Percentiles rank a stretch among this genome's conserved stretches.
phyloP scores from a whole-genome alignment of 176 grass and related monocot genomes.

The Oryza longistaminata region DNA sequence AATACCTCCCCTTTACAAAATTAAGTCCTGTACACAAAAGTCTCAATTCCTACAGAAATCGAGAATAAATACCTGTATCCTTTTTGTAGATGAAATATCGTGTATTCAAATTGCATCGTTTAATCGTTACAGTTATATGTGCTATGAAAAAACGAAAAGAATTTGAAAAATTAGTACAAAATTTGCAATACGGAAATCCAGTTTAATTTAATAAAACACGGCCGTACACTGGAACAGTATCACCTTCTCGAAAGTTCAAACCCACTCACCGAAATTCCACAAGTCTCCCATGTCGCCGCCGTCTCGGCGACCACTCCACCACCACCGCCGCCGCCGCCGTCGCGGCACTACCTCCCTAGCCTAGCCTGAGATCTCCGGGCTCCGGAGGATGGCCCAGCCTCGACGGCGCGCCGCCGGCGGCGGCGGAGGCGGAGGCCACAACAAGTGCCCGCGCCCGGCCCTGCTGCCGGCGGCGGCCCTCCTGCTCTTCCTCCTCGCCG shows the following conservation, averaged over 20 bases:
- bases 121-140: too few species aligned
- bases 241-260: conserved; percentile 12
- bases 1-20: neutral
- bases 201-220: neutral
- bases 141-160: neutral
- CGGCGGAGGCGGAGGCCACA: conserved; percentile 25
- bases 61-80: neutral
- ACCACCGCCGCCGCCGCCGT: conserved; percentile 25
- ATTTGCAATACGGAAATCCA: neutral
- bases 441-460: conserved; percentile 47
- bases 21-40: neutral
- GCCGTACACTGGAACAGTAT: neutral
- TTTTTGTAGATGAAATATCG: too few species aligned
- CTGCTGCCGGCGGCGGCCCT: conserved; percentile 39
- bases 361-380: conserved; percentile 28
- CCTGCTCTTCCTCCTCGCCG: conserved; percentile 66
- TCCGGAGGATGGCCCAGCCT: conserved; percentile 54
- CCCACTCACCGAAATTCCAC: conserved; percentile 19
- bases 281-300: conserved; percentile 18
- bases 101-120: neutral
- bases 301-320: conserved; percentile 10
- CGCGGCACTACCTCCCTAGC: neutral
- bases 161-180: neutral
- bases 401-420: conserved; percentile 49
- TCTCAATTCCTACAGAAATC: neutral